A percentile compares a stretch with the other conserved stretches of the same genome.
Evolutionary conservation across 495 filamentous ascomycete species (phyloP).

Genomic region (Aspergillus egyptiacus): DNA sequence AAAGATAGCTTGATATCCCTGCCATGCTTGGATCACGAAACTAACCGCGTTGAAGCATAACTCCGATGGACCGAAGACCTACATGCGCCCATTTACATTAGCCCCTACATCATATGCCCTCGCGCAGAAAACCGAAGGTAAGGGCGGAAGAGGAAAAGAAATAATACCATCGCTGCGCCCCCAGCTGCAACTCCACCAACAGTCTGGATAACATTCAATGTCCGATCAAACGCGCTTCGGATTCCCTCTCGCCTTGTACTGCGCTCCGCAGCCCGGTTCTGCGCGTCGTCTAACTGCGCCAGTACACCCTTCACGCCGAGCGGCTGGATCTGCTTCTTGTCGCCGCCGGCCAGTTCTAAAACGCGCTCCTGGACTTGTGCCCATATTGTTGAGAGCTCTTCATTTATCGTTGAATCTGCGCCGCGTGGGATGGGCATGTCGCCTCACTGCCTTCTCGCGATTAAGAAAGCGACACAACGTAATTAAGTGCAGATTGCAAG

Average conservation of each 20-base stretch:
- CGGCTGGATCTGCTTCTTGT: neutral
- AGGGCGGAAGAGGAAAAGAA: neutral
- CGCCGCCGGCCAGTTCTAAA: neutral
- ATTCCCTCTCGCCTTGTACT: neutral
- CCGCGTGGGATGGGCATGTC: neutral
- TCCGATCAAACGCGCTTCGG: neutral
- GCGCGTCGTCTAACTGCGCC: neutral
- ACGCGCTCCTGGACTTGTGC: neutral
- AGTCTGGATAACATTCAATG: neutral
- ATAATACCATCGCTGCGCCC: neutral
- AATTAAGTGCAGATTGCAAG: neutral
- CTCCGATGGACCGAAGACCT: neutral
- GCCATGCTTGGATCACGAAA: neutral
- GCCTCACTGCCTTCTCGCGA: neutral
- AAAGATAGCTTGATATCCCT: neutral
- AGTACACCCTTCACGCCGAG: neutral
- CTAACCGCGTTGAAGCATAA: neutral
- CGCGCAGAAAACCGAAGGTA: neutral
- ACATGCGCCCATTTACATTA: neutral
- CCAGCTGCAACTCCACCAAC: neutral
- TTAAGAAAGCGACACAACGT: neutral
- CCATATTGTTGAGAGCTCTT: neutral
- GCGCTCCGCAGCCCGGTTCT: neutral
- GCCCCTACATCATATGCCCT: too few relatives aligned
- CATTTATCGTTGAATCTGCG: neutral